Evolutionary conservation across 306 rosid species (phyloP).

Genomic region (Luffa acutangula): DNA sequence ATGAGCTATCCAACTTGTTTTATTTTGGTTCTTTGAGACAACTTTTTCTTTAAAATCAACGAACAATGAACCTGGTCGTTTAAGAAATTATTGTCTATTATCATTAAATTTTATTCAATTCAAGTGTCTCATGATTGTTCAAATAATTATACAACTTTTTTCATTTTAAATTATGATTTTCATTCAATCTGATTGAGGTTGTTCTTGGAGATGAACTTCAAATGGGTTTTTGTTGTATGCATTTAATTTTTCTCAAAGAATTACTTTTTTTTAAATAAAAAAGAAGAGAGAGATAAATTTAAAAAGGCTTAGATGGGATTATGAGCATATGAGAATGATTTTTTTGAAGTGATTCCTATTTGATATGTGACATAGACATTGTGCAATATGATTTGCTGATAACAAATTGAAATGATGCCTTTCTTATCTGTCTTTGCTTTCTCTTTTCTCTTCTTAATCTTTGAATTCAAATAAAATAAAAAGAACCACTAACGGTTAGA

Average conservation of each 20-base stretch:
- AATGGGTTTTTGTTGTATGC: not conserved
- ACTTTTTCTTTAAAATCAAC: not conserved
- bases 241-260: not conserved
- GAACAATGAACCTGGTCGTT: not conserved
- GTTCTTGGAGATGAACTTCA: not conserved
- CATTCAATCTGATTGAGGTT: not conserved
- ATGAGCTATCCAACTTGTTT: not conserved
- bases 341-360: not conserved
- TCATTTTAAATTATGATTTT: not conserved
- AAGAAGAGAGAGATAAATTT: not conserved
- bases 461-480: not conserved
- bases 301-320: not conserved
- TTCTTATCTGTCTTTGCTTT: not conserved
- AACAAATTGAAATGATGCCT: not conserved
- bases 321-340: not conserved
- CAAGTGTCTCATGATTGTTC: not conserved
- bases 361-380: not conserved
- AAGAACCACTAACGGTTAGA: not conserved
- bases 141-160: not conserved
- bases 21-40: not conserved
- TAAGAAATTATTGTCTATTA: not conserved
- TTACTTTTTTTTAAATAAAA: not conserved
- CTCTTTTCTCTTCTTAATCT: not conserved
- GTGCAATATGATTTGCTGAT: not conserved
- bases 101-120: not conserved